Conservation (phyloP, 345 rosid genomes). For the rapeseed (Brassica napus) region Da-Ae NC_063452.1:44538001-44538500, state of each 20-base stretch:
- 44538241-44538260: conserved; percentile 42
- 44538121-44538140: too few species aligned
- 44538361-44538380: neutral
- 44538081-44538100: too few species aligned
- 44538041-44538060: too few species aligned
- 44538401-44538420: neutral
- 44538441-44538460: neutral
- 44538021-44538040: too few species aligned
- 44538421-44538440: neutral
- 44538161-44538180: too few species aligned
- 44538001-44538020: too few species aligned
- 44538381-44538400: neutral
- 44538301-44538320: conserved; percentile 13
- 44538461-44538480: neutral
- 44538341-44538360: conserved; percentile 26
- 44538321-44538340: conserved; percentile 32
- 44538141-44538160: too few species aligned
- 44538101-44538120: too few species aligned
- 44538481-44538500: conserved; percentile 1
- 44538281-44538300: conserved; percentile 28
- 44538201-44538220: neutral
- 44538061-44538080: too few species aligned
- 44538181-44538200: too few species aligned
- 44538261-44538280: conserved; percentile 38
- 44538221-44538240: neutral